These are phyloP conservation scores for Cocos nucifera DNA, from an alignment of 176 grass and related monocot genomes.

Conservation along the genomic window DNA sequence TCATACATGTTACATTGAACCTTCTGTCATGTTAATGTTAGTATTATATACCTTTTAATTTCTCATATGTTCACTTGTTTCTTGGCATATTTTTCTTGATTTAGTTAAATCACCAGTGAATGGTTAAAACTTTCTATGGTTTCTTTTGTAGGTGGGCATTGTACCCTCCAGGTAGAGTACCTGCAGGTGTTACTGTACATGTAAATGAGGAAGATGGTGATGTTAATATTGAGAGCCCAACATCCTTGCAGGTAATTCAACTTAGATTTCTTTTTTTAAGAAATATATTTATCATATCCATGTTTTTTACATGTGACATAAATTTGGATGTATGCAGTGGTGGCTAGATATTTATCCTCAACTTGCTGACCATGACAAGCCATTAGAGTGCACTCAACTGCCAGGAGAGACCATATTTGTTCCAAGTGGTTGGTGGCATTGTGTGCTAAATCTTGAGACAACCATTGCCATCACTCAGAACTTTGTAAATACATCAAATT, in stretches of 20 bases:
- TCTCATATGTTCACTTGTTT: neutral
- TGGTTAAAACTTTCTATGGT: neutral
- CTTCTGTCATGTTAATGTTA: too few species aligned
- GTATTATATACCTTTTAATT: too few species aligned
- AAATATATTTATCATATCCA: neutral
- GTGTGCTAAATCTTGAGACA: constrained; percentile 89
- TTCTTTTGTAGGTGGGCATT: constrained; percentile 83
- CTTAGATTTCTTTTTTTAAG: constrained; percentile 6
- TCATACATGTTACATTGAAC: too few species aligned
- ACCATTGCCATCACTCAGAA: constrained; percentile 90
- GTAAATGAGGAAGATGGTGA: constrained; percentile 97
- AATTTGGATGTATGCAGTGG: constrained; percentile 29
- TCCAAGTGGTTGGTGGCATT: constrained; percentile 99
- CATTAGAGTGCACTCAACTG: constrained; percentile 83
- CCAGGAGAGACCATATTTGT: constrained; percentile 97
- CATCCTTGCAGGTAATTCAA: constrained; percentile 72
- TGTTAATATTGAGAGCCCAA: constrained; percentile 74
- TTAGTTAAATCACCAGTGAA: neutral
- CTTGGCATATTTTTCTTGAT: neutral
- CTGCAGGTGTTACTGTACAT: constrained; percentile 85
- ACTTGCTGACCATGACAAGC: constrained; percentile 69
- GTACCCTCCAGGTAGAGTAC: constrained; percentile 93
- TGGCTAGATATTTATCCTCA: constrained; percentile 82
- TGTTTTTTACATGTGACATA: neutral
- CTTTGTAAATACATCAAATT: constrained; percentile 82